Evolutionary conservation across 495 filamentous ascomycete species (phyloP).

Genomic region (Letharia columbiana): DNA sequence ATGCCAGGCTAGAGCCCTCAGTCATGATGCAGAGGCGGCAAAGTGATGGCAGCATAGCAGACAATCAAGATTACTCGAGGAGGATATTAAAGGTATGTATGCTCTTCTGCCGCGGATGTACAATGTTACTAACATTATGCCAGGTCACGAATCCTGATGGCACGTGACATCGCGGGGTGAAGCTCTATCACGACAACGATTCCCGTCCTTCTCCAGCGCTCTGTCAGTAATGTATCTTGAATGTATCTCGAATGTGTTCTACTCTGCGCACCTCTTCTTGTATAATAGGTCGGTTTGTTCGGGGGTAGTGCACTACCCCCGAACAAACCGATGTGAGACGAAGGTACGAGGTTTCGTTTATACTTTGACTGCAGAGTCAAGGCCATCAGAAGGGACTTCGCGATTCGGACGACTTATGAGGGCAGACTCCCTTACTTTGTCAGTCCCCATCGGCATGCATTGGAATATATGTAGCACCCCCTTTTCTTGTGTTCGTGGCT

Average conservation of each 20-base stretch:
- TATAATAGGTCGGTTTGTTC: not conserved
- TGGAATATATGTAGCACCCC: not conserved
- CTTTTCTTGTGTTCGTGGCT: not conserved
- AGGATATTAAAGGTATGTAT: constrained; percentile 79
- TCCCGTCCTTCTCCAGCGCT: constrained; percentile 7
- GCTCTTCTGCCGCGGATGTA: not conserved
- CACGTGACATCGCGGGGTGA: constrained; percentile 9
- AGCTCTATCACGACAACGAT: constrained; percentile 12
- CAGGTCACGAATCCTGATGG: constrained; percentile 45
- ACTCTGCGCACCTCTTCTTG: not conserved
- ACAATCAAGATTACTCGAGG: constrained; percentile 95
- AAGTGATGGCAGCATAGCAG: constrained; percentile 95
- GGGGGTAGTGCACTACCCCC: not conserved
- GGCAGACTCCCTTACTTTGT: not conserved
- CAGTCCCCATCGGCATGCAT: not conserved
- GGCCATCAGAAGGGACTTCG: constrained; percentile 4
- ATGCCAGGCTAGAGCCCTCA: constrained; percentile 81
- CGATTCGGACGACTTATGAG: not conserved
- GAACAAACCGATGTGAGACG: constrained; percentile 16
- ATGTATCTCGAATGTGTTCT: not conserved
- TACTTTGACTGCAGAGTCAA: constrained; percentile 10
- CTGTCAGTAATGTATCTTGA: not conserved
- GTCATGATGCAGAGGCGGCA: constrained; percentile 75
- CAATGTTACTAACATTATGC: constrained; percentile 9
- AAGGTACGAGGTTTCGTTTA: constrained; percentile 12